Evolutionary conservation across 2,329 filamentous ascomycete genomes (phyloP).

Genomic region (Fulvia fulva): DNA sequence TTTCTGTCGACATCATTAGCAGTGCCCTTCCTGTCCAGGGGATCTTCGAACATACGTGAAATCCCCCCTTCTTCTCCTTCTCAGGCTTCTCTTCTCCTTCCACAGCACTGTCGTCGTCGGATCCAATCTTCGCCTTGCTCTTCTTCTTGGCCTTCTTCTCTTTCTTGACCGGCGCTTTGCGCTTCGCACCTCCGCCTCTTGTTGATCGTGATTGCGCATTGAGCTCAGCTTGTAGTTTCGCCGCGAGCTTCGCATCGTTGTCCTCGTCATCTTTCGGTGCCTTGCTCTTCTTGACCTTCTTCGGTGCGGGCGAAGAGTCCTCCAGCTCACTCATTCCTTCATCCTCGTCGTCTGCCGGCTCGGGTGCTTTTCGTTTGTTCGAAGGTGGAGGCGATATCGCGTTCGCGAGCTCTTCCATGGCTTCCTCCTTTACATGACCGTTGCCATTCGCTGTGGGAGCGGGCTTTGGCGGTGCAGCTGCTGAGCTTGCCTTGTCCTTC

Average conservation of each 20-base stretch:
- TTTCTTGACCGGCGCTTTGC: constrained; percentile 56
- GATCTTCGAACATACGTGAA: constrained; percentile 59
- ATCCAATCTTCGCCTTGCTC: constrained; percentile 66
- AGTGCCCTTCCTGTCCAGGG: background rate
- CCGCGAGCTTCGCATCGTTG: constrained; percentile 84
- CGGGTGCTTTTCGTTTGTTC: constrained; percentile 41
- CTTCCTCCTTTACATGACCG: constrained; percentile 27
- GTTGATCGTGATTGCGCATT: constrained; percentile 70
- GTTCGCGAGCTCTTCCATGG: background rate
- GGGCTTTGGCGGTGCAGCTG: constrained; percentile 27
- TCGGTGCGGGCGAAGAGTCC: constrained; percentile 38
- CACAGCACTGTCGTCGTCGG: constrained; percentile 75
- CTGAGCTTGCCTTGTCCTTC: constrained; percentile 21
- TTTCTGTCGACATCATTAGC: constrained; percentile 46
- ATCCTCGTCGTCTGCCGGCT: constrained; percentile 19
- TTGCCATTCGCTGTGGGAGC: constrained; percentile 35
- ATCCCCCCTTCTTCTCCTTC: constrained; percentile 78
- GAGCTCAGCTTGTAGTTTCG: constrained; percentile 86
- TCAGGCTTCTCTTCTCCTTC: constrained; percentile 52
- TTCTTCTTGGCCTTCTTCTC: constrained; percentile 63
- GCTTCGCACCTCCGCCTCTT: constrained; percentile 60
- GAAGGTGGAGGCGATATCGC: constrained; percentile 19
- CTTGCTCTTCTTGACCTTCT: constrained; percentile 54
- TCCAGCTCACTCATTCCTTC: constrained; percentile 41
- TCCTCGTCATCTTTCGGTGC: constrained; percentile 53